phyloP scores from a whole-genome alignment of 257 asterid genomes.

The Catharanthus roseus region DNA sequence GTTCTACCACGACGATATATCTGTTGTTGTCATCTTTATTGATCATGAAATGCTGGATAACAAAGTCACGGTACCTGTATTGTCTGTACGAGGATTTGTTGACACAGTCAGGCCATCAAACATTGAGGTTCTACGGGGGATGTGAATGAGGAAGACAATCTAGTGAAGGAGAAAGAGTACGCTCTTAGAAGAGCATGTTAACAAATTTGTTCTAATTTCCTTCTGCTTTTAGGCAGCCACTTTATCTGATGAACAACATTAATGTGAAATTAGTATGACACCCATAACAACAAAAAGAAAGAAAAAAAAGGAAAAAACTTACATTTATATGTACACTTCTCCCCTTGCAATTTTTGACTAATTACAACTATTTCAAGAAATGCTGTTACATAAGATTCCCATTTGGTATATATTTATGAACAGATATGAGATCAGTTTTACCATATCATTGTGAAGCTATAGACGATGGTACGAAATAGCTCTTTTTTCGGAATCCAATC shows the following conservation, averaged over 20 bases:
- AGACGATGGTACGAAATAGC: too few relatives aligned
- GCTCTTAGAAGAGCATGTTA: neutral
- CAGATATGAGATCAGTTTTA: too few relatives aligned
- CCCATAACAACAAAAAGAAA: too few relatives aligned
- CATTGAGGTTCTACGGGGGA: conserved; percentile 31
- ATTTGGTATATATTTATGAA: too few relatives aligned
- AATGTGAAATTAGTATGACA: neutral
- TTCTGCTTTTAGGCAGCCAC: neutral
- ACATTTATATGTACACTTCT: neutral
- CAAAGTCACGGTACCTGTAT: conserved; percentile 26
- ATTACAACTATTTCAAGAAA: neutral
- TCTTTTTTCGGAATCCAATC: neutral
- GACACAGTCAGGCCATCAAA: conserved; percentile 48
- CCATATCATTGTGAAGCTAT: too few relatives aligned
- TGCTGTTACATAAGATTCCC: too few relatives aligned
- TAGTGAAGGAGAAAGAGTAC: too few relatives aligned
- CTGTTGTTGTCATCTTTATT: conserved; percentile 58
- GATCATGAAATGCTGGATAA: conserved; percentile 44
- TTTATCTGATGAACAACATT: neutral
- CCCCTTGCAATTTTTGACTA: neutral
- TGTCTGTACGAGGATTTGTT: conserved; percentile 52
- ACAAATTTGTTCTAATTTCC: neutral
- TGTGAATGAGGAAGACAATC: conserved; percentile 9
- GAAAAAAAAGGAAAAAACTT: neutral
- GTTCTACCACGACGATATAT: conserved; percentile 59